Evolutionary conservation across 1,284 basidiomycete species (phyloP), one percentile per base, ranked within the genome.

Genomic region (Malassezia equina): DNA sequence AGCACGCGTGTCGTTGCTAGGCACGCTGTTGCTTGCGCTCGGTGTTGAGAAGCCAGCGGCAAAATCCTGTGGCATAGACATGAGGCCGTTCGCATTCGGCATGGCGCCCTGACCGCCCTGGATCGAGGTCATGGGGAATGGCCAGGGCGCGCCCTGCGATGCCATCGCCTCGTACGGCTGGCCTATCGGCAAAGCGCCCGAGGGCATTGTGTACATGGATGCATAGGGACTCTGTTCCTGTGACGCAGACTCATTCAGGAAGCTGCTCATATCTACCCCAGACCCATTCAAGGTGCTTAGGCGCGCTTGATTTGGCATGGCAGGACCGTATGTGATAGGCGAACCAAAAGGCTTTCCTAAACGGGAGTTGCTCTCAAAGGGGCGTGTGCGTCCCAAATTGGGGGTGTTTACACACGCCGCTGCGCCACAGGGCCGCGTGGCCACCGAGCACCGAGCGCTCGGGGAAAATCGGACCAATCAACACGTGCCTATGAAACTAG

Each of bases 141-240:
- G 29, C 55, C 49, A 57, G 11, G 47, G 13, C 15, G 24, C 27
- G 40, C 39, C 24, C n/a, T 41, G 41, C 36, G 36, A n/a, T 4
- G 19, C 19, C 43, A 52, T 33, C 17, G 33, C 13, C 24, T 52
- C 45, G 17, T 42, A 52, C 11, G 34, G 55, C 34, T 58, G 55
- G 24, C 63, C 61, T n/a, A 69, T 58, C 49, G 65, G 67, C 23
- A 69, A 59, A 1, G 63, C 57, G 43, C 67, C 65, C 46, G 63
- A 62, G 21, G 65, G 65, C 21, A 66, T 52, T 12, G 63, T 50
- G 53, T 69, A 69, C 40, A 67, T 57, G n/a, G 64, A 59, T 6
- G 52, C 42, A 29, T 45, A 57, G 23, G 41, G 24, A 17, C 19
- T 11, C 15, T 57, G 55, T 32, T 57, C 49, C 1, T 32, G 29